These are phyloP conservation scores for Saccharomyces paradoxus DNA, from an alignment of 805 yeast species.

Conservation along the genomic window DNA sequence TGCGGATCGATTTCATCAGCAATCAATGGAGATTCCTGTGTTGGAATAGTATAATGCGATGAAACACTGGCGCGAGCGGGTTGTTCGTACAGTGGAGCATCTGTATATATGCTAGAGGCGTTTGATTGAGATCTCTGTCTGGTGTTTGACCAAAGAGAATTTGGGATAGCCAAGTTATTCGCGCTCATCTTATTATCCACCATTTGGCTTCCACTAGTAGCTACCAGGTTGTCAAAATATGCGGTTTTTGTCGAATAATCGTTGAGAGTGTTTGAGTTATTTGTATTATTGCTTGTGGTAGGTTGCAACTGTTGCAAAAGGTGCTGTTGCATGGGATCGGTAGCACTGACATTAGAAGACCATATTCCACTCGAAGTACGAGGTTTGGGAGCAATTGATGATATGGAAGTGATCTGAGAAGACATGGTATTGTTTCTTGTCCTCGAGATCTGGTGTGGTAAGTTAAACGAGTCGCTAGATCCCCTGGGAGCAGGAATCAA, in stretches of 20 bases:
- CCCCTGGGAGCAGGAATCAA: conserved; percentile 19
- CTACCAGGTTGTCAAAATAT: conserved; percentile 18
- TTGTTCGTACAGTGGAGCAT: conserved; percentile 24
- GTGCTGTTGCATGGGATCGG: conserved; percentile 19
- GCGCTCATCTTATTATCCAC: conserved; percentile 6
- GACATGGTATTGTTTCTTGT: conserved; percentile 30
- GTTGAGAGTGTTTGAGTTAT: conserved; percentile 13
- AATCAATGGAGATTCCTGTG: conserved; percentile 30
- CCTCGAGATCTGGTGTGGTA: conserved; percentile 22
- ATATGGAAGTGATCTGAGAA: conserved; percentile 30
- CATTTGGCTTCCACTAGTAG: conserved; percentile 3
- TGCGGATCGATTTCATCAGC: conserved; percentile 56
- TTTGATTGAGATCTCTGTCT: conserved; percentile 29
- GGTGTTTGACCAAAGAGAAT: conserved; percentile 12
- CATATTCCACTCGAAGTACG: conserved; percentile 21
- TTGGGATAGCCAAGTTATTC: conserved; percentile 13
- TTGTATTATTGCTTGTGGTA: conserved; percentile 4
- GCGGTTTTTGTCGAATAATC: conserved; percentile 13
- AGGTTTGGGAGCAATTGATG: conserved; percentile 18
- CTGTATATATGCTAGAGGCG: conserved; percentile 29
- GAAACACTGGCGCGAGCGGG: conserved; percentile 16
- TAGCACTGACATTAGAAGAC: conserved; percentile 18
- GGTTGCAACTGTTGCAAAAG: conserved; percentile 7
- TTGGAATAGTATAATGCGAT: conserved; percentile 13
- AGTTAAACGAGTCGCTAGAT: conserved; percentile 26